These are phyloP conservation scores for Parafenestella ontariensis DNA, from an alignment of 2,329 filamentous ascomycete species.

Conservation along the genomic window DNA sequence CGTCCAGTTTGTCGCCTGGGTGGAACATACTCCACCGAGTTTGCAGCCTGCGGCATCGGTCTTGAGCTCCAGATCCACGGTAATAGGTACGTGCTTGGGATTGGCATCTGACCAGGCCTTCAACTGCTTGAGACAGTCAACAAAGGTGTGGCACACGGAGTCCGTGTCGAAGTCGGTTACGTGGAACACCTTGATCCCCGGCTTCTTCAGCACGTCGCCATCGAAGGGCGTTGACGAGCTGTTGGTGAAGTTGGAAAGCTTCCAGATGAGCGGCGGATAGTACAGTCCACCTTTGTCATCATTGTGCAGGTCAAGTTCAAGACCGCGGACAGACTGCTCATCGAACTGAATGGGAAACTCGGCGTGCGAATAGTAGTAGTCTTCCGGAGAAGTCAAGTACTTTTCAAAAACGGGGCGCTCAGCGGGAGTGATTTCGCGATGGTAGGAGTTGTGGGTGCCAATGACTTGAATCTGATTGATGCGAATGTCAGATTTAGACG, in stretches of 20 bases:
- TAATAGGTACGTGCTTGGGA: constrained; percentile 55
- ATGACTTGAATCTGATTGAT: constrained; percentile 62
- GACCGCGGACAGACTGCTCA: constrained; percentile 55
- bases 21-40: constrained; percentile 48
- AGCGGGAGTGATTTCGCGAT: constrained; percentile 54
- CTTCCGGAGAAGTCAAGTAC: constrained; percentile 47
- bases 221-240: constrained; percentile 49
- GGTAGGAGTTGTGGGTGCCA: constrained; percentile 62
- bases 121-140: constrained; percentile 53
- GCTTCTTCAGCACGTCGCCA: constrained; percentile 49
- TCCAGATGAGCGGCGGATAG: constrained; percentile 54
- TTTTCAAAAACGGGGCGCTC: constrained; percentile 53
- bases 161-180: constrained; percentile 59
- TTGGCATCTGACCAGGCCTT: constrained; percentile 56
- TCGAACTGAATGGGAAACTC: constrained; percentile 54
- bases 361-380: constrained; percentile 59
- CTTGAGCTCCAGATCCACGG: constrained; percentile 61
- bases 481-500: constrained; percentile 43
- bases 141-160: constrained; percentile 56
- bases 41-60: constrained; percentile 46
- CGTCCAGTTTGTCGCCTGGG: constrained; percentile 54
- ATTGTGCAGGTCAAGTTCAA: constrained; percentile 60
- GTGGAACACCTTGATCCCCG: constrained; percentile 60
- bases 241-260: constrained; percentile 50
- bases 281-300: constrained; percentile 59